These are phyloP conservation scores for Lasiodiplodia theobromae DNA, from an alignment of 2,329 filamentous ascomycete species.

Conservation along the genomic window DNA sequence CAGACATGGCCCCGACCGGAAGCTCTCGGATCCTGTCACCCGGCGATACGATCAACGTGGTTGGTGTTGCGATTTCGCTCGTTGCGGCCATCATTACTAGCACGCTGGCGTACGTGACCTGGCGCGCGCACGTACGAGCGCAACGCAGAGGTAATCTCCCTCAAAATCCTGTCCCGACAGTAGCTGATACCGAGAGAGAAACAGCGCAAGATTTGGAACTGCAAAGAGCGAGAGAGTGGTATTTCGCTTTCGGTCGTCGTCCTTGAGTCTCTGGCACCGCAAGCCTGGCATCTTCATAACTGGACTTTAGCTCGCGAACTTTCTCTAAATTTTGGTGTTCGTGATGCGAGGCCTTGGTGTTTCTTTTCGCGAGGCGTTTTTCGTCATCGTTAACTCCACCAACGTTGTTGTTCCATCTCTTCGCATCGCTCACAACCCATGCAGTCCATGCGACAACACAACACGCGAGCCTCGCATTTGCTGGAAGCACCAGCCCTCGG, in stretches of 20 bases:
- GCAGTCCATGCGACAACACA: background rate
- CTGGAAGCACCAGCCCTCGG: background rate
- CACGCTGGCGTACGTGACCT: slow-evolving; percentile 2
- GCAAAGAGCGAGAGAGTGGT: background rate
- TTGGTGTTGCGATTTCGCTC: background rate
- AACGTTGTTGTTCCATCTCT: background rate
- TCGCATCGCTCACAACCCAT: background rate
- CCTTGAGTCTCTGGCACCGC: too few species aligned
- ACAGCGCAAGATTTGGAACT: background rate
- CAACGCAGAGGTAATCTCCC: background rate
- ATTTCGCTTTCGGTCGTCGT: background rate
- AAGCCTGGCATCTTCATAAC: too few species aligned
- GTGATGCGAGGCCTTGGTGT: background rate
- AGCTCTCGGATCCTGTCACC: background rate
- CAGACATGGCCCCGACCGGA: background rate
- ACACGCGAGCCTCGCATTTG: background rate
- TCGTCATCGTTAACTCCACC: background rate
- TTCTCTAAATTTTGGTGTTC: background rate
- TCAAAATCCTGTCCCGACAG: background rate
- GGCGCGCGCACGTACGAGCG: background rate
- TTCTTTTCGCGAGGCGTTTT: background rate
- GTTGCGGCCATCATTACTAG: background rate
- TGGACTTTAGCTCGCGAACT: too few species aligned
- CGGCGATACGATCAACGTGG: background rate
- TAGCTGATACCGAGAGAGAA: background rate